Percentiles rank a stretch among this genome's conserved stretches.
Conservation (phyloP, 2,329 filamentous ascomycete species). For the Periconia sp. region DNA sequence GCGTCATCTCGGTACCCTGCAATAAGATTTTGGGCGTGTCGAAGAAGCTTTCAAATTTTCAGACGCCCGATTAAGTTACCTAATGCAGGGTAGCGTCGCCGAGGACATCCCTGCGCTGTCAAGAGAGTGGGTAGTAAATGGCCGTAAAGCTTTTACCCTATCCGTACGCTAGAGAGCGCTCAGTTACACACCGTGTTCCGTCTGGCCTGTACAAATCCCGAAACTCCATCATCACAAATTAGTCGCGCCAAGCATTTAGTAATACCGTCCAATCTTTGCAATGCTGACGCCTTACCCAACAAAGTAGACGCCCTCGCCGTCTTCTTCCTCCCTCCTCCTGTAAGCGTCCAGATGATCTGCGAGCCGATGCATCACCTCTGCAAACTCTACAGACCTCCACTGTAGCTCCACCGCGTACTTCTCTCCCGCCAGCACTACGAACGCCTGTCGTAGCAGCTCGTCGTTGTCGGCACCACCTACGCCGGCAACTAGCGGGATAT, state of each 20-base stretch:
- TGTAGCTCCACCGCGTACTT: constrained; percentile 39
- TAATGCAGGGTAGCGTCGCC: no score
- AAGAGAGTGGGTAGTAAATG: no score
- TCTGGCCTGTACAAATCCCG: no score
- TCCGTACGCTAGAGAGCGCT: no score
- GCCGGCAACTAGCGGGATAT: constrained; percentile 32
- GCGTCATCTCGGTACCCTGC: constrained; percentile 5
- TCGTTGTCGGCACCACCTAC: constrained; percentile 31
- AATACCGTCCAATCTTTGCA: no score
- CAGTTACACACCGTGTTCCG: no score
- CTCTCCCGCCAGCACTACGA: constrained; percentile 39
- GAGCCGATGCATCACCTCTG: constrained; percentile 35
- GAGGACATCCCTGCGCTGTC: no score
- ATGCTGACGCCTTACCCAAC: constrained; percentile 28
- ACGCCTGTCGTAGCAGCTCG: constrained; percentile 40
- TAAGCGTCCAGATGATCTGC: constrained; percentile 33
- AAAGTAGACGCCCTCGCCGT: constrained; percentile 35
- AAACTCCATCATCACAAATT: no score
- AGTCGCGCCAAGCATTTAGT: no score
- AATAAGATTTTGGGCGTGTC: constrained; percentile 9
- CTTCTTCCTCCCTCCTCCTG: constrained; percentile 33
- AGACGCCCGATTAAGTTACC: no score
- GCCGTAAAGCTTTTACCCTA: no score
- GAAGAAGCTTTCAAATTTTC: no score
- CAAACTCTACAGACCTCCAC: constrained; percentile 40